Percentiles rank a stretch among this genome's conserved stretches.
phyloP scores from a whole-genome alignment of 2,329 filamentous ascomycete genomes.

The Cladosporium phlei region DNA sequence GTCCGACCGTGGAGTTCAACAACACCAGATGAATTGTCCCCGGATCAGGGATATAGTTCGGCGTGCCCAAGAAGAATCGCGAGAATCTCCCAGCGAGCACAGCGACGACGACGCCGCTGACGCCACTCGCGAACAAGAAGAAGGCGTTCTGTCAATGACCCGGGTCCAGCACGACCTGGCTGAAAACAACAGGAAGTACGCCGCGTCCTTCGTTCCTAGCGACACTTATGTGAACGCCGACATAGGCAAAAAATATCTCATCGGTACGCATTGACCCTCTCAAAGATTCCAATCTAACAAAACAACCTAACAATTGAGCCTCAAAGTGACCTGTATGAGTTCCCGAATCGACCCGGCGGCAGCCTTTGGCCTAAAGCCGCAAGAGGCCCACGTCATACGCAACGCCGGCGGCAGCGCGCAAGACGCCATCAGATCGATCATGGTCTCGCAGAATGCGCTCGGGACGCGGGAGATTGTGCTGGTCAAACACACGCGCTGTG shows the following conservation, averaged over 20 bases:
- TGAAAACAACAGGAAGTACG: slow-evolving; percentile 55
- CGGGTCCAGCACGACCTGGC: slow-evolving; percentile 52
- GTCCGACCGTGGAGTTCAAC: no score
- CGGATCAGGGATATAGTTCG: no score
- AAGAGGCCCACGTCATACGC: slow-evolving; percentile 73
- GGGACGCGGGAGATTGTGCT: slow-evolving; percentile 71
- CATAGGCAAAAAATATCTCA: slow-evolving; percentile 62
- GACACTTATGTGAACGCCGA: slow-evolving; percentile 63
- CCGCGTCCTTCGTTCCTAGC: slow-evolving; percentile 59
- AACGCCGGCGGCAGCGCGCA: slow-evolving; percentile 53
- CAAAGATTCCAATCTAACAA: neutral
- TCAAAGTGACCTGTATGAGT: slow-evolving; percentile 73
- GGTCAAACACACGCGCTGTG: slow-evolving; percentile 70
- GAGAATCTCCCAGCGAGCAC: no score
- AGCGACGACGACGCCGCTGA: no score
- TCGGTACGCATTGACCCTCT: slow-evolving; percentile 45
- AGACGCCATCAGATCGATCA: slow-evolving; percentile 67
- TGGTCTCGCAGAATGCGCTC: slow-evolving; percentile 75
- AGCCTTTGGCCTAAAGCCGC: slow-evolving; percentile 66
- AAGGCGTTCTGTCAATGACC: no score
- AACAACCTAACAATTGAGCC: neutral
- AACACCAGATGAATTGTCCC: no score
- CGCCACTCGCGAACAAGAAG: no score
- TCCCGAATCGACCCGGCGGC: slow-evolving; percentile 63
- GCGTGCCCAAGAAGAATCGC: no score